A percentile compares a stretch with the other conserved stretches of the same genome.
Evolutionary conservation across 2,329 filamentous ascomycete genomes (phyloP).

Genomic region (Mariannaea sp.): DNA sequence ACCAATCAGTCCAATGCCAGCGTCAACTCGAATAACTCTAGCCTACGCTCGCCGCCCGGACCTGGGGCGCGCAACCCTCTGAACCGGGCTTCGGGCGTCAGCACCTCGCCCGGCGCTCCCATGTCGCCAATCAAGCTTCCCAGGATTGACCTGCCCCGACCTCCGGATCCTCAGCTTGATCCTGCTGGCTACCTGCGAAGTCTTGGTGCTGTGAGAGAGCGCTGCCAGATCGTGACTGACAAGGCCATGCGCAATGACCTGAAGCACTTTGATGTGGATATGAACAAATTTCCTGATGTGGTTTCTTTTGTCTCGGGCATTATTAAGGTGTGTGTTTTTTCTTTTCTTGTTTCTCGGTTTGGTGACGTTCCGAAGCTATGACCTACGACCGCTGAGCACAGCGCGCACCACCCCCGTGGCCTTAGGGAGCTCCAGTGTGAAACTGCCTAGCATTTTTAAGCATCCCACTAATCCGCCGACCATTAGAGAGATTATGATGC

Average conservation of each 20-base stretch:
- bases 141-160: constrained; percentile 79
- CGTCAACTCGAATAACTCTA: constrained; percentile 57
- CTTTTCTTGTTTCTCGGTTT: not conserved
- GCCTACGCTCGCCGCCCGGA: constrained; percentile 38
- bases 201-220: constrained; percentile 83
- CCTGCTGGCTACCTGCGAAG: constrained; percentile 90
- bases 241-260: constrained; percentile 79
- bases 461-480: constrained; percentile 14
- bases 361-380: not conserved
- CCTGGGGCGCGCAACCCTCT: constrained; percentile 39
- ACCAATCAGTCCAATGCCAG: constrained; percentile 56
- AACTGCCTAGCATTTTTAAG: not conserved
- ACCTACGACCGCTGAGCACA: not conserved
- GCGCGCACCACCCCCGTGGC: too few relatives aligned
- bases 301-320: constrained; percentile 88
- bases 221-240: constrained; percentile 72
- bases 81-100: constrained; percentile 58
- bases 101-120: constrained; percentile 53
- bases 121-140: constrained; percentile 61
- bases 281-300: constrained; percentile 81
- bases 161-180: constrained; percentile 86
- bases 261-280: constrained; percentile 86
- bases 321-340: constrained; percentile 73
- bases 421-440: too few relatives aligned
- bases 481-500: constrained; percentile 59